Evolutionary conservation across 768 basidiomycete species (phyloP).

Genomic region (Mycena kentingensis): DNA sequence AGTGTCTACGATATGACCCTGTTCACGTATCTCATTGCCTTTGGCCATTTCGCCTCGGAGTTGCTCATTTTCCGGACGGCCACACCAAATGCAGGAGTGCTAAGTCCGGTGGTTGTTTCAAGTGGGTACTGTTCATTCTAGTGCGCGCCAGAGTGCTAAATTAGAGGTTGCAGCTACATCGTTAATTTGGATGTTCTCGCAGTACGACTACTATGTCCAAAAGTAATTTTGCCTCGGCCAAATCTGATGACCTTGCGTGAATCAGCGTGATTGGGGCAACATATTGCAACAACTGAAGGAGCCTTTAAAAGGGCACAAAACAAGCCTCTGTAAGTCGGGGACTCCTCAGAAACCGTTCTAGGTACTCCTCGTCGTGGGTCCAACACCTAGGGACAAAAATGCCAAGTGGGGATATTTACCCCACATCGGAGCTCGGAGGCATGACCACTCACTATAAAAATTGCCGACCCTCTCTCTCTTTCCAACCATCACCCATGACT

Average conservation of each 20-base stretch:
- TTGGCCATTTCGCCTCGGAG: slow-evolving; percentile 88
- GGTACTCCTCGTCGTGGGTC: no score
- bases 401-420: no score
- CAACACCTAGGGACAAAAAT: no score
- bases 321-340: no score
- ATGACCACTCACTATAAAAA: slow-evolving; percentile 5
- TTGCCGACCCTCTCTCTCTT: background rate
- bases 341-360: no score
- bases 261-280: background rate
- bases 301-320: background rate
- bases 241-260: background rate
- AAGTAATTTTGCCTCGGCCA: slow-evolving; percentile 4
- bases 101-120: slow-evolving; percentile 82
- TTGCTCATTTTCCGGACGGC: slow-evolving; percentile 79
- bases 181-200: slow-evolving; percentile 82
- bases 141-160: no score
- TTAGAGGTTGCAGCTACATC: slow-evolving; percentile 67
- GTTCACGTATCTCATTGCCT: slow-evolving; percentile 86
- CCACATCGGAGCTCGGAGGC: no score
- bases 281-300: background rate
- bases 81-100: slow-evolving; percentile 55
- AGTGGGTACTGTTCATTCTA: no score
- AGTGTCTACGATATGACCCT: slow-evolving; percentile 91
- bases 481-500: slow-evolving; percentile 33
- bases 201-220: slow-evolving; percentile 78